Base-by-base conservation (phyloP, 768 basidiomycete species). In the Naganishia antarctica region DNA sequence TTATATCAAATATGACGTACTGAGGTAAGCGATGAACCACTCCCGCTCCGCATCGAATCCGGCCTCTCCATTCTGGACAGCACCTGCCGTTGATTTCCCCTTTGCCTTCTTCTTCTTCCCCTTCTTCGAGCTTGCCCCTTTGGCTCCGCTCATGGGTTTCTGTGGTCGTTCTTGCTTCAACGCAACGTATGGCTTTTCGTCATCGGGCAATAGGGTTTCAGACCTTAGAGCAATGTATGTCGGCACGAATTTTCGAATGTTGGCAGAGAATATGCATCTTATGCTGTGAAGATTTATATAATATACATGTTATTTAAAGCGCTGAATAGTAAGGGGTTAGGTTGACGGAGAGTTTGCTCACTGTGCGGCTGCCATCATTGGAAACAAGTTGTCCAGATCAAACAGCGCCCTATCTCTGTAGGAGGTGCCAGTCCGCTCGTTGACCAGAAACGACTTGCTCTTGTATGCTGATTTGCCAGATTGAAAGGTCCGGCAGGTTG, bases 281-380 rank as follows among this genome's bases (percentile, higher is more conserved):
- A 89, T 79, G 69, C 85, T 81, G 0, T 86, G 84, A 13, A 86
- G 81, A 46, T 76, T 76, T 84, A 73, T 85, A 90, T 66, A 84
- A 2, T 70, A 60, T 70, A 81, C 79, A 4, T 89, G 82, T 65
- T n/a, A n/a, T n/a, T 83, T 81, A 23, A 80, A 45, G 26, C 47
- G n/a, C 18, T 53, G 23, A 58, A 18, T 16, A 79, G 84, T 61
- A 62, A 40, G 23, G 48, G 25, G 47, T 45, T 49, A 59, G 34
- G 64, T 59, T 40, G 26, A 26, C 29, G n/a, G 25, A 45, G 63
- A 18, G 21, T 53, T 49, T 26, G 61, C 64, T 34, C 26, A 57
- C 70, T 68, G 63, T 34, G 61, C 61, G 8, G 64, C 26, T 3
- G 60, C 65, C 16, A 75, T 65, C 13, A 26, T 26, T 4, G 66